Base-by-base conservation (phyloP, 768 basidiomycete species). In the Strobilomyces echinocephalus region DNA sequence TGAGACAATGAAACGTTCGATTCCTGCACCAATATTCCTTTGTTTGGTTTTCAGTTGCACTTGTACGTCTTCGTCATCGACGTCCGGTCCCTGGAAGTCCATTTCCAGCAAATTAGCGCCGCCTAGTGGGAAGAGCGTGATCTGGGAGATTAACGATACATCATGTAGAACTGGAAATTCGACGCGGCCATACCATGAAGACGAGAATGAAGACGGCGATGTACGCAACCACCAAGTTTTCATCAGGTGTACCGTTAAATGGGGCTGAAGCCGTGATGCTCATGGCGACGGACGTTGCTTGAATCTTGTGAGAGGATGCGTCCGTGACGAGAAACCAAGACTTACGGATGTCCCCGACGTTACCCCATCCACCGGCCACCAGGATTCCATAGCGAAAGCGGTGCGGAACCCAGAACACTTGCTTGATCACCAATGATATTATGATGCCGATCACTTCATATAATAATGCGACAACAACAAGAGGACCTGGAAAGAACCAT, bases 401-500 rank as follows among this genome's bases (percentile, higher is more conserved):
- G 61, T 87, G 84, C 1, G 88, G 88, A 3, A 90, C 86, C 81
- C 87, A 89, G 60, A 85, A 88, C 46, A 85, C 59, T 56, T 79
- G 78, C 46, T 79, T 79, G 49, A 82, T 69, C n/a, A 78, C 44
- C 73, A 76, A 83, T 0, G 82, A 80, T 21, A 84, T 73, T 8
- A 66, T 34, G 9, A 82, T 63, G 8, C 88, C 85, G 5, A 85
- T 66, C 2, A 60, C 61, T 54, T 84, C 77, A 57, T 90, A 89
- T 5, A 84, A 47, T 0, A 85, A 26, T 0, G 79, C 82, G n/a
- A 87, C 69, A 12, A 87, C 71, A 26, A 83, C 60, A 12, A 89
- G 73, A 2, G 87, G 87, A 5, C 83, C 86, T 87, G 43, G 24
- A 42, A 16, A 46, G 20, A 40, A 39, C 21, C 16, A 10, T 10